Evolutionary conservation across 306 rosid genomes (phyloP).

Genomic region (Fragaria iinumae): DNA sequence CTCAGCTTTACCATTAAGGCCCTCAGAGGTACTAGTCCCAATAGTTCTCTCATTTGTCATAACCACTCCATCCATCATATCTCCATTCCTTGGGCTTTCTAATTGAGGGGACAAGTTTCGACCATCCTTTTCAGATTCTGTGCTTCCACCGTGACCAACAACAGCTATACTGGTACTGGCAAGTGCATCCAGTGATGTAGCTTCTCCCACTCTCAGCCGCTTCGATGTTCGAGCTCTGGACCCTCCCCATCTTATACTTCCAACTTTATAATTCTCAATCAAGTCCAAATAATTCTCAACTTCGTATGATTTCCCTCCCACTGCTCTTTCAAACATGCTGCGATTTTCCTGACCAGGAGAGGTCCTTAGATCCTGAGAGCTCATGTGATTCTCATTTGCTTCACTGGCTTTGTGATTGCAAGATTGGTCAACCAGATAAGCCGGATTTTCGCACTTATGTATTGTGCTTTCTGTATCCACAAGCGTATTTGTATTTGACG

Average conservation of each 20-base stretch:
- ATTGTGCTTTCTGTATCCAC: conserved; percentile 19
- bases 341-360: conserved; percentile 34
- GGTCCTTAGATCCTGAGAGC: conserved; percentile 34
- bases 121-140: conserved; percentile 44
- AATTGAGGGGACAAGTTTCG: conserved; percentile 29
- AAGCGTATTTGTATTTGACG: conserved; percentile 52
- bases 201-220: conserved; percentile 58
- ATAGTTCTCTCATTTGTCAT: conserved; percentile 31
- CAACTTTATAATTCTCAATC: conserved; percentile 40
- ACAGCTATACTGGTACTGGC: conserved; percentile 38
- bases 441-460: conserved; percentile 36
- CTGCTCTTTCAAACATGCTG: conserved; percentile 35
- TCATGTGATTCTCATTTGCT: conserved; percentile 29
- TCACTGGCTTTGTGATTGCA: conserved; percentile 48
- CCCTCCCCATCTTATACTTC: conserved; percentile 77
- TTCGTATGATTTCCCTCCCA: conserved; percentile 34
- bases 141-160: conserved; percentile 36
- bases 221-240: conserved; percentile 76
- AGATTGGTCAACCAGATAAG: conserved; percentile 61
- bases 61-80: conserved; percentile 35
- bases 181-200: conserved; percentile 41
- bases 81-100: conserved; percentile 36
- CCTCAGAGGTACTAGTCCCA: conserved; percentile 38
- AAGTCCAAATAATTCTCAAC: conserved; percentile 36
- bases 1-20: conserved; percentile 34